Base-by-base conservation (phyloP, 139 green algal species). In the Micromonas commoda region DNA sequence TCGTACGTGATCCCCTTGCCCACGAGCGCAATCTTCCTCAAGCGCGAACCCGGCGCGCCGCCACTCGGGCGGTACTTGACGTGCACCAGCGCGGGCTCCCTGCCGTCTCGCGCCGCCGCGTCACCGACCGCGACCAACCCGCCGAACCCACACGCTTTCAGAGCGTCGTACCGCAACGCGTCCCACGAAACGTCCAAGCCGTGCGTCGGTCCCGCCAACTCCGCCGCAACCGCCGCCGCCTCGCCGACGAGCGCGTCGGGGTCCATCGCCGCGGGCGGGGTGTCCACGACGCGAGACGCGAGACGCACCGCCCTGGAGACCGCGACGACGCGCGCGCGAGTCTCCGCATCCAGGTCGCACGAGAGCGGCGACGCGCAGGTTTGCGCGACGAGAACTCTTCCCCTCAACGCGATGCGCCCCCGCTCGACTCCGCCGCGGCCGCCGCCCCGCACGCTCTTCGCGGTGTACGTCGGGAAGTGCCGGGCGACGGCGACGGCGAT, bases 1-100 rank as follows among this genome's bases (percentile, higher is more conserved):
- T 84, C 80, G 73, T 71, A 84, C n/a, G 54, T 57, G 1, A 84
- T 77, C 52, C 80, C 80, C 68, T 84, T 84, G 33, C 80, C 80
- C 21, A 81, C 80, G 24, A 81, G 54, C 0, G 61, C 68, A 3
- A 83, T 32, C n/a, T n/a, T n/a, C n/a, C n/a, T n/a, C n/a, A n/a
- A n/a, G n/a, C n/a, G n/a, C n/a, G n/a, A n/a, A n/a, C n/a, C n/a
- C n/a, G n/a, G n/a, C n/a, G n/a, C n/a, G n/a, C 54, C 39, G 20
- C 37, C 68, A 2, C 53, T 75, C 2, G 68, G 57, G 1, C 63
- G 35, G 70, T 79, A 75, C 34, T 57, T 38, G n/a, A 75, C 60
- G 13, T 53, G 32, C 24, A 82, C 71, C 4, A 78, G 38, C 69
- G 52, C 66, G 35, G 45, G 76, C 39, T 75, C 57, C 39, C 54